Conservation (phyloP, 169 alveolate species). For the Eimeria tenella region DNA sequence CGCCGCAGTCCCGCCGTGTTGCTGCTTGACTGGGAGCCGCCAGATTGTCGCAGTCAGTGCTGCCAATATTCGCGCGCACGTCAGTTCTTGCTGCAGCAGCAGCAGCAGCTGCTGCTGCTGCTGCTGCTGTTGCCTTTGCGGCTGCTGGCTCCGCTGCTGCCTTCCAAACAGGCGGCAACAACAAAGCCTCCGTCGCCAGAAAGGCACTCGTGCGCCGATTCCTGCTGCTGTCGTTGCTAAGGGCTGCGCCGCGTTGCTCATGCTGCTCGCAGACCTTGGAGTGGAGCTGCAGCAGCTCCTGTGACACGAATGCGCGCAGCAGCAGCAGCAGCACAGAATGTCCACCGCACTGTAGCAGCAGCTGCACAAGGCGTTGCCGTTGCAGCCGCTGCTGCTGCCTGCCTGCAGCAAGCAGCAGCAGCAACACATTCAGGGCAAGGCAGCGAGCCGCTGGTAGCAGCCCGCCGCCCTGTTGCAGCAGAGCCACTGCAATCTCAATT, state of each 20-base stretch:
- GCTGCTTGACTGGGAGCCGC: neutral
- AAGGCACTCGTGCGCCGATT: neutral
- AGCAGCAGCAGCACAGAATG: constrained; percentile 33
- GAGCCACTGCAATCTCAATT: neutral
- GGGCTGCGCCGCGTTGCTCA: neutral
- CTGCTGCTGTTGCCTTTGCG: constrained; percentile 3
- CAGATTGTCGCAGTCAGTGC: neutral
- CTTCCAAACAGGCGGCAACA: neutral
- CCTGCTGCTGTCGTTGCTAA: neutral
- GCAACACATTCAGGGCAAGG: constrained; percentile 27
- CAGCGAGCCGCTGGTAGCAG: constrained; percentile 20
- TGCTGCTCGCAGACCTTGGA: neutral
- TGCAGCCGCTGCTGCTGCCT: constrained; percentile 63
- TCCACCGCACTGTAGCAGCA: constrained; percentile 38
- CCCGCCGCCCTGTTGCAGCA: constrained; percentile 54
- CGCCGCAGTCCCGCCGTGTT: neutral
- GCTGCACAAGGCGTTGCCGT: constrained; percentile 20
- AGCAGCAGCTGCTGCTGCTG: constrained; percentile 34
- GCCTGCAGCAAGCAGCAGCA: constrained; percentile 61
- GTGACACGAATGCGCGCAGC: constrained; percentile 32
- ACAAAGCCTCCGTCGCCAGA: neutral
- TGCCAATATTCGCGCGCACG: neutral
- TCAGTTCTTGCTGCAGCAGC: neutral
- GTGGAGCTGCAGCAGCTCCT: constrained; percentile 49
- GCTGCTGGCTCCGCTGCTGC: constrained; percentile 27